Base-by-base conservation (phyloP, 2,329 filamentous ascomycete genomes). In the Ceratocystis harringtonii region DNA sequence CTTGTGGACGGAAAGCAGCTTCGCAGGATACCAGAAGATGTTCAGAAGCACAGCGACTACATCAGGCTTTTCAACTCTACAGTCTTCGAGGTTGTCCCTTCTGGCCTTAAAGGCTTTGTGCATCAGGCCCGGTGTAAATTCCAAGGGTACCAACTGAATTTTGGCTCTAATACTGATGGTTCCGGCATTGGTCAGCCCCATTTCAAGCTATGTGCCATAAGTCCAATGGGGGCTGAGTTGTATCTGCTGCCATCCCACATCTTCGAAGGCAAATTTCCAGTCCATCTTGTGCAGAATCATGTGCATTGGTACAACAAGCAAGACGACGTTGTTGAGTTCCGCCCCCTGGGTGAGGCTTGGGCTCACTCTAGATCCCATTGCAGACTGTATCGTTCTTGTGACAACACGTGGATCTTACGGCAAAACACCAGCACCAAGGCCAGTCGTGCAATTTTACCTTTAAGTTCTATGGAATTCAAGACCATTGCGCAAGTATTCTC, bases 1-100 rank as follows among this genome's bases (percentile, higher is more conserved):
- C 73, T 84, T 0, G 76, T 85, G 0, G 75, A 84, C 65, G 81
- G 82, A 0, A 52, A 72, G 0, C 81, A 80, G 0, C 68, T 84
- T 0, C 70, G 75, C 3, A 75, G 78, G 1, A 73, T 84, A 0
- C 82, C 82, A 0, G 2, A 10, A 0, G 67, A 75, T 0, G 84
- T 81, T 61, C 73, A 77, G 43, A 6, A 15, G 0, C 74, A 81
- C 63, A 6, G 69, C 0, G 72, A 71, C 0, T 84, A 80, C 68
- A 10, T 12, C 0, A 69, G 70, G 0, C 70, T 84, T 0, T 83
- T 85, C 70, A 76, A 77, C 0, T 64, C 69, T 3, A 70, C 72
- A 0, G 61, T 72, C 0, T 61, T 83, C 1, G 77, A 81, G 7
- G 77, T 81, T 1, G 73, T 77, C 78, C 78, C 0, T 74, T 73